These are phyloP conservation scores for Cladophialophora yegresii DNA, from an alignment of 2,329 filamentous ascomycete genomes.

Conservation along the genomic window DNA sequence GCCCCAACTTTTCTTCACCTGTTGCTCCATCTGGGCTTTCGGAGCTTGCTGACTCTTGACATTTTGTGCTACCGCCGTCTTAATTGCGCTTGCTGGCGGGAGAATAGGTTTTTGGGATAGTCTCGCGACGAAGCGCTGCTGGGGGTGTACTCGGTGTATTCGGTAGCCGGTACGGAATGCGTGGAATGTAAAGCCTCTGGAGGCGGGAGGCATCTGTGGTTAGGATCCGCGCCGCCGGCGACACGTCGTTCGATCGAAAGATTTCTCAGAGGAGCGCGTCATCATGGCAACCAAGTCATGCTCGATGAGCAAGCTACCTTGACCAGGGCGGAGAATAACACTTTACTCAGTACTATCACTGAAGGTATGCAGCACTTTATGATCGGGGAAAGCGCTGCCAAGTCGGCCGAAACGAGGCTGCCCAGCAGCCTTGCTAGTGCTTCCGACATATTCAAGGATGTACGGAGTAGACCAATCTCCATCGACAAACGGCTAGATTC, in stretches of 20 bases:
- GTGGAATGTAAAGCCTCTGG: background rate
- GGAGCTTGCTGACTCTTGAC: background rate
- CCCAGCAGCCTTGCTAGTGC: background rate
- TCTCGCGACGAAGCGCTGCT: background rate
- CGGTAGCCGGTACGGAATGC: background rate
- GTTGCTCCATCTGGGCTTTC: background rate
- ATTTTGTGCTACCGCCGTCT: background rate
- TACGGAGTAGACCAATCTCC: background rate
- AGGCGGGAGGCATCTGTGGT: slow-evolving; percentile 20
- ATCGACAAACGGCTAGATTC: background rate
- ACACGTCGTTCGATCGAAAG: background rate
- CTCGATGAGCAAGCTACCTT: background rate
- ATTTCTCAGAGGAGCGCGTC: background rate
- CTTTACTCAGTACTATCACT: too few species aligned
- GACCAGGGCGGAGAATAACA: background rate
- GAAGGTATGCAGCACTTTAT: too few species aligned
- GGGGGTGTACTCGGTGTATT: background rate
- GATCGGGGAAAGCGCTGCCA: background rate
- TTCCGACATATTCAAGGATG: too few species aligned
- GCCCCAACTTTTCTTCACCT: background rate
- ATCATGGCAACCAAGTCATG: background rate
- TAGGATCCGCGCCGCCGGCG: background rate
- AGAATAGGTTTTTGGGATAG: background rate
- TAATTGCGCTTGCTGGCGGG: background rate
- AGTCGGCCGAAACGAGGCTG: slow-evolving; percentile 1